phyloP scores from a whole-genome alignment of 108 stramenopile genomes.

The Asterionellopsis glacialis region DNA sequence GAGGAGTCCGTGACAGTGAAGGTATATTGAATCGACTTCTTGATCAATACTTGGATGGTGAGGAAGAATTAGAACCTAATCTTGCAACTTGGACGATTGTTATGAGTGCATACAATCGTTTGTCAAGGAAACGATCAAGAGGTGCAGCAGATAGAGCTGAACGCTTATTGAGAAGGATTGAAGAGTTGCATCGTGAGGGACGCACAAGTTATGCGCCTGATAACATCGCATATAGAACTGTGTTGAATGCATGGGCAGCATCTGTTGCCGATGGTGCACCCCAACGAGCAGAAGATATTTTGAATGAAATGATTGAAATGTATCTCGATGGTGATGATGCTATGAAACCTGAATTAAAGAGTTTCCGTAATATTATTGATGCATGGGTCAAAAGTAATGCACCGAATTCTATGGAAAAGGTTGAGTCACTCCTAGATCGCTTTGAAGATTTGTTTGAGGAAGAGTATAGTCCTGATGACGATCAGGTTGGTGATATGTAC shows the following conservation, averaged over 20 bases:
- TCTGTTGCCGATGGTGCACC: conserved; percentile 31
- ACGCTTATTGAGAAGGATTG: conserved; percentile 48
- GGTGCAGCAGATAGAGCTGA: conserved; percentile 59
- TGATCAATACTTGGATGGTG: conserved; percentile 17
- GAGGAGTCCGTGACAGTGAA: conserved; percentile 21
- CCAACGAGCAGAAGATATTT: conserved; percentile 46
- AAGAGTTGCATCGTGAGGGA: conserved; percentile 40
- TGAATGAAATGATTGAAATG: conserved; percentile 53
- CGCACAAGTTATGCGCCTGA: conserved; percentile 29
- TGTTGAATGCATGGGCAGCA: conserved; percentile 56
- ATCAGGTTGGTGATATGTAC: conserved; percentile 25
- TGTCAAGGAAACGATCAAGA: conserved; percentile 27
- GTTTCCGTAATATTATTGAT: conserved; percentile 33
- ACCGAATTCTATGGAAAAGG: conserved; percentile 20
- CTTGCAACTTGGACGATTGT: conserved; percentile 50
- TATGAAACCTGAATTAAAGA: conserved; percentile 29
- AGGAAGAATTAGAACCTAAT: conserved; percentile 28
- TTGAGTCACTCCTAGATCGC: conserved; percentile 25
- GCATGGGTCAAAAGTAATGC: conserved; percentile 37
- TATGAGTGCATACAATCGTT: conserved; percentile 33
- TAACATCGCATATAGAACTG: conserved; percentile 35
- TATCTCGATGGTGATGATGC: conserved; percentile 39
- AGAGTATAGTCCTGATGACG: conserved; percentile 13
- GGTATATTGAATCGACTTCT: conserved; percentile 35
- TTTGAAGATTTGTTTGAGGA: conserved; percentile 29